A percentile compares a stretch with the other conserved stretches of the same genome.
Conservation (phyloP, 78 protist genomes). For the Andalucia godoyi region DNA sequence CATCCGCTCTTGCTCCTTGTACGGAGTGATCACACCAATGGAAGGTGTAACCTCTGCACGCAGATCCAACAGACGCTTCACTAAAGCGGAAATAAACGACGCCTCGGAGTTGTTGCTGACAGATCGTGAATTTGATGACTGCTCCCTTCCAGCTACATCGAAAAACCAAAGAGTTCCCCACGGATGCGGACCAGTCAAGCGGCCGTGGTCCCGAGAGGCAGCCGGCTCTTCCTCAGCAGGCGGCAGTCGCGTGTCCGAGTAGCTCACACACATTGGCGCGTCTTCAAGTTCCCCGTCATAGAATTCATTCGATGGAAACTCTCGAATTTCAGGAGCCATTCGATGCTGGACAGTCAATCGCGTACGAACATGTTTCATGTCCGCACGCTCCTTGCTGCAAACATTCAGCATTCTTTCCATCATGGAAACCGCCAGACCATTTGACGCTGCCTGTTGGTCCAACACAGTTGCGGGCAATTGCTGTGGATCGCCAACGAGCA, state of each 20-base stretch:
- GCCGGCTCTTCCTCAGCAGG: no score
- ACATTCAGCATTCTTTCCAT: constrained; percentile 1
- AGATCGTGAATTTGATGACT: no score
- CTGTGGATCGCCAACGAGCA: constrained; percentile 72
- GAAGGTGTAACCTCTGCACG: background rate
- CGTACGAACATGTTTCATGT: background rate
- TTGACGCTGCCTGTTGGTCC: background rate
- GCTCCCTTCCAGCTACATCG: no score
- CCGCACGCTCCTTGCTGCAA: no score
- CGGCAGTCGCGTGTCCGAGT: background rate
- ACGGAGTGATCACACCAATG: constrained; percentile 74
- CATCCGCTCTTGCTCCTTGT: constrained; percentile 38
- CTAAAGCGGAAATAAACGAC: background rate
- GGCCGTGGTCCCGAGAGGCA: no score
- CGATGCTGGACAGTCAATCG: constrained; percentile 62
- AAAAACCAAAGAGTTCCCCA: no score
- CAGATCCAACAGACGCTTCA: background rate
- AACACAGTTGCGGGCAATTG: constrained; percentile 74
- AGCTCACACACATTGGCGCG: background rate
- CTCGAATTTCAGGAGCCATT: constrained; percentile 64
- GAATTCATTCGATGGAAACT: constrained; percentile 57
- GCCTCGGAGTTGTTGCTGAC: background rate
- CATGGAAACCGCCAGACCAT: background rate
- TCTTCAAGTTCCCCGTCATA: constrained; percentile 40
- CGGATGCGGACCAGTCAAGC: no score